These are phyloP conservation scores for Boletellus emodensis DNA, from an alignment of 768 basidiomycete genomes.

Conservation along the genomic window DNA sequence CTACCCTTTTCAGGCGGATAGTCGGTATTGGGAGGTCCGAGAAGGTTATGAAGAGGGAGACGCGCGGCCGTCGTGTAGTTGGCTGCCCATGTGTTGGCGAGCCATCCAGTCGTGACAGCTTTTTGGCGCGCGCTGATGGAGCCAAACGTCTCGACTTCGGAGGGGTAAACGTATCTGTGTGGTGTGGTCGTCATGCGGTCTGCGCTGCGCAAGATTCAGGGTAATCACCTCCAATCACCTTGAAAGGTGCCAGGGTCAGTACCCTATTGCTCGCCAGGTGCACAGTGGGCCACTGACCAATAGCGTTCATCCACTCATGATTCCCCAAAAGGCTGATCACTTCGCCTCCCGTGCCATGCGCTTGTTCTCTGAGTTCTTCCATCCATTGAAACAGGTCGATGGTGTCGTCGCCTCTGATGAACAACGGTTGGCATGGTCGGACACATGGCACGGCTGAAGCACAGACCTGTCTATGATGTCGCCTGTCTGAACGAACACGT, in stretches of 20 bases:
- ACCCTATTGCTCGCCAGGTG: slow-evolving; percentile 3
- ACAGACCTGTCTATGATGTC: slow-evolving; percentile 89
- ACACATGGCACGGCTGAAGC: background rate
- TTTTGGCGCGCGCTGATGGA: slow-evolving; percentile 65
- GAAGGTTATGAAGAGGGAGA: slow-evolving; percentile 70
- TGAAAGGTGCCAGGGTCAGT: slow-evolving; percentile 8
- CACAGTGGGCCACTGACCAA: slow-evolving; percentile 43
- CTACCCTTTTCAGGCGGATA: slow-evolving; percentile 41
- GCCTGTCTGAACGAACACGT: slow-evolving; percentile 91
- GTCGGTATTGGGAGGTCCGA: slow-evolving; percentile 64
- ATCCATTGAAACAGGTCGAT: slow-evolving; percentile 82
- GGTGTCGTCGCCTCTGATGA: slow-evolving; percentile 78
- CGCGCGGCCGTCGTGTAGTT: slow-evolving; percentile 84
- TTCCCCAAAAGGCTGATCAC: slow-evolving; percentile 85
- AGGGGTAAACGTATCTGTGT: slow-evolving; percentile 74
- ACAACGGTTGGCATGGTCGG: slow-evolving; percentile 8
- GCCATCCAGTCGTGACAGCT: slow-evolving; percentile 67
- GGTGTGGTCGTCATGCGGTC: slow-evolving; percentile 7
- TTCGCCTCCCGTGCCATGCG: slow-evolving; percentile 60
- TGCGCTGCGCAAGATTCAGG: background rate
- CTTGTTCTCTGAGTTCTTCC: slow-evolving; percentile 77
- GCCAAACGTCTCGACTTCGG: slow-evolving; percentile 83
- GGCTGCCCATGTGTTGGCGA: slow-evolving; percentile 77
- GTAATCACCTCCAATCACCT: slow-evolving; percentile 79
- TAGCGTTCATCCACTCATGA: slow-evolving; percentile 94